Percentiles rank a stretch among this genome's conserved stretches.
phyloP scores from a whole-genome alignment of 495 filamentous ascomycete species.

The Aspergillus homomorphus region DNA sequence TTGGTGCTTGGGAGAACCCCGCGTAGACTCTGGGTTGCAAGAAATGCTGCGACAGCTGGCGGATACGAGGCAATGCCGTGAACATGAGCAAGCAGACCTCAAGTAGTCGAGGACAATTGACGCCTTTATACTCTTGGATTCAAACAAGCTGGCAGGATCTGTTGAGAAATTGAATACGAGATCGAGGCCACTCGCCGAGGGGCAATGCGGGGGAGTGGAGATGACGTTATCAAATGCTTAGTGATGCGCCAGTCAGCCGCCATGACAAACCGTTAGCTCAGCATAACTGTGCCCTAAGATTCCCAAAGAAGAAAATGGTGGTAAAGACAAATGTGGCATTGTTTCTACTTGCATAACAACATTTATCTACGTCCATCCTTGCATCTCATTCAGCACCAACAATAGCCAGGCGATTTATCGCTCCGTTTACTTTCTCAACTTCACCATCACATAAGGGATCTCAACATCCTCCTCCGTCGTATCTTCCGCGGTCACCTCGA shows the following conservation, averaged over 20 bases:
- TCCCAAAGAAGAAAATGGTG: background rate
- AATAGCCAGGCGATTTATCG: background rate
- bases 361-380: background rate
- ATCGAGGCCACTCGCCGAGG: background rate
- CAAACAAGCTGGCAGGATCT: background rate
- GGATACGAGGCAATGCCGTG: constrained; percentile 24
- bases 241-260: background rate
- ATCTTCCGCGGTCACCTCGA: constrained; percentile 94
- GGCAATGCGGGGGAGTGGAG: background rate
- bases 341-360: background rate
- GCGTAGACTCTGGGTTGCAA: constrained; percentile 17
- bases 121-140: constrained; percentile 2
- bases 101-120: constrained; percentile 5
- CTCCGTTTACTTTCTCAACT: constrained; percentile 45
- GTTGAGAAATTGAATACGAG: background rate
- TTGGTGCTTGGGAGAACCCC: constrained; percentile 17
- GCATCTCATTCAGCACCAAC: background rate
- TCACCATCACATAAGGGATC: constrained; percentile 94
- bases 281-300: background rate
- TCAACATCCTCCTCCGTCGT: constrained; percentile 90
- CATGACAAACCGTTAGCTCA: constrained; percentile 3
- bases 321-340: background rate
- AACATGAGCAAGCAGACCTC: constrained; percentile 28
- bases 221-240: constrained; percentile 28
- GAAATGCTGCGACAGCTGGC: constrained; percentile 21